Evolutionary conservation across 306 rosid genomes (phyloP).

Genomic region (Glycine latifolia): DNA sequence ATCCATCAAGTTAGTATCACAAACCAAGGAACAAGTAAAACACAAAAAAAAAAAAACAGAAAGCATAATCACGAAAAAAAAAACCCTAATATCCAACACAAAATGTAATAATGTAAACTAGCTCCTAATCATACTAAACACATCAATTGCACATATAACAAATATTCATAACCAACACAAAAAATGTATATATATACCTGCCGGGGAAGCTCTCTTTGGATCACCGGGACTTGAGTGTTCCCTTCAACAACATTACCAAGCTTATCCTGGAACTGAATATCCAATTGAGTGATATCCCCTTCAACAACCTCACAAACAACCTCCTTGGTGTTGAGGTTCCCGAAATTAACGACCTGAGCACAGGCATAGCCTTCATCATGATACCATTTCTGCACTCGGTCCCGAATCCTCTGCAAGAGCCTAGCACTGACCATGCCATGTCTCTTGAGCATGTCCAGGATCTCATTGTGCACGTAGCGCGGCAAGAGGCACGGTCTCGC

Average conservation of each 20-base stretch:
- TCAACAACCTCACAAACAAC: constrained; percentile 98
- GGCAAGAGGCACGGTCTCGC: constrained; percentile 87
- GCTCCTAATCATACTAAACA: not conserved
- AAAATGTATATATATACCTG: constrained; percentile 58
- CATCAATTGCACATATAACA: no score
- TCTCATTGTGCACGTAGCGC: constrained; percentile 64
- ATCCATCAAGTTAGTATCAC: constrained; percentile 48
- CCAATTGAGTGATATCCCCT: constrained; percentile 88
- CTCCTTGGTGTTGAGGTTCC: constrained; percentile 90
- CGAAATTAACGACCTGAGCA: constrained; percentile 96
- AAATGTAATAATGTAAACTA: not conserved
- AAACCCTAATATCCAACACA: not conserved
- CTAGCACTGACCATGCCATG: constrained; percentile 89
- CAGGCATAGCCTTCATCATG: constrained; percentile 96
- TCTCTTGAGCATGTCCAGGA: constrained; percentile 69
- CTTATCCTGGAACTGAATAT: constrained; percentile 89
- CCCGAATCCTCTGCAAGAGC: constrained; percentile 89
- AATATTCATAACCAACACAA: no score
- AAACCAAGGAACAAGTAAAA: not conserved
- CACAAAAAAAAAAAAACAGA: constrained; percentile 32
- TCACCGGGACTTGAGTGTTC: constrained; percentile 78
- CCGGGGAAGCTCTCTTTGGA: constrained; percentile 83
- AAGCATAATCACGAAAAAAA: constrained; percentile 5
- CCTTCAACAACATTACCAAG: constrained; percentile 96
- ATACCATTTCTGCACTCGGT: constrained; percentile 95